Conservation (phyloP, 805 yeast genomes). For the Monosporozyma siamensis region DNA sequence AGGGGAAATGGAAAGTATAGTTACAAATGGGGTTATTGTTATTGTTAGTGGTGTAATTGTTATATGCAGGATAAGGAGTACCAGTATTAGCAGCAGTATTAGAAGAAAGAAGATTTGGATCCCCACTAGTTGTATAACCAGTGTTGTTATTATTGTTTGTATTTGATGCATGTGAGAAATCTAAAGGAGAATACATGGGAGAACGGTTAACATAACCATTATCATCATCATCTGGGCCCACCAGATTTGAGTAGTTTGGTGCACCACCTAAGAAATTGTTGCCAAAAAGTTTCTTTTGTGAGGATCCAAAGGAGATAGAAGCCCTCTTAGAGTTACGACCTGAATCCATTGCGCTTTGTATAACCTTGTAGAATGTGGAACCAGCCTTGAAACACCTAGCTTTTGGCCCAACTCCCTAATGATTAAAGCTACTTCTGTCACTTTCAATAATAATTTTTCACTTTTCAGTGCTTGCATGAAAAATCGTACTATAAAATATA, state of each 20-base stretch:
- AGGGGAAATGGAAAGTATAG: constrained; percentile 22
- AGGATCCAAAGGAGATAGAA: constrained; percentile 25
- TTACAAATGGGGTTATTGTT: constrained; percentile 16
- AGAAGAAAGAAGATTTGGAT: neutral
- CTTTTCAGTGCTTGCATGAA: too few relatives aligned
- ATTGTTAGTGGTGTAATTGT: neutral
- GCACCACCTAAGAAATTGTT: constrained; percentile 6
- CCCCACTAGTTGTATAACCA: neutral
- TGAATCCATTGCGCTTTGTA: constrained; percentile 16
- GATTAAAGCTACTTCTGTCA: too few relatives aligned
- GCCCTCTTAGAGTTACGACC: constrained; percentile 24
- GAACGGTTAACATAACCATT: constrained; percentile 10
- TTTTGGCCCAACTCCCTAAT: too few relatives aligned
- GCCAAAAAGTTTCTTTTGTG: constrained; percentile 15
- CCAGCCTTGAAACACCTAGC: too few relatives aligned
- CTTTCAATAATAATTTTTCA: too few relatives aligned
- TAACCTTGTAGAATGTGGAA: too few relatives aligned
- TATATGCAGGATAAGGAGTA: neutral
- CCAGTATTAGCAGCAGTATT: neutral
- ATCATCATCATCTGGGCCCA: constrained; percentile 5
- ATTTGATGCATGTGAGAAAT: constrained; percentile 5
- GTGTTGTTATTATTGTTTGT: neutral
- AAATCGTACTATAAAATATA: too few relatives aligned
- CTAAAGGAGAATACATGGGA: constrained; percentile 27
- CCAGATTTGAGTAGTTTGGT: constrained; percentile 4